phyloP scores from a whole-genome alignment of 1,139 yeast genomes.

The Nadsonia starkeyi-henricii region DNA sequence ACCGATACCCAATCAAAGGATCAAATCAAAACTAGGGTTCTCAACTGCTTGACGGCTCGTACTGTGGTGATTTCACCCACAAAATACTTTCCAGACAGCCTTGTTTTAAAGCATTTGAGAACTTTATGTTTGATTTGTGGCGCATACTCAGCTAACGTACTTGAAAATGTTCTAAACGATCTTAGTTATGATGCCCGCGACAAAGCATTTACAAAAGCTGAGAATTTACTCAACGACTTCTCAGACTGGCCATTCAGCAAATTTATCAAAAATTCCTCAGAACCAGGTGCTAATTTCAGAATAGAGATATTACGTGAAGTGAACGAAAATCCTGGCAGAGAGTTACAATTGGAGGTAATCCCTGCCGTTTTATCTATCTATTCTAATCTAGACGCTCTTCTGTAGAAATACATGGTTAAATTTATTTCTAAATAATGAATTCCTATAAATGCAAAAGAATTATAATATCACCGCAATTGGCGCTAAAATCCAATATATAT shows the following conservation, averaged over 20 bases:
- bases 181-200: slow-evolving; percentile 84
- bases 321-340: slow-evolving; percentile 39
- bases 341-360: slow-evolving; percentile 69
- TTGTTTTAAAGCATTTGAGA: slow-evolving; percentile 61
- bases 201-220: slow-evolving; percentile 85
- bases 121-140: slow-evolving; percentile 76
- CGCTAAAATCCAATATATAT: no score
- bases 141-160: slow-evolving; percentile 88
- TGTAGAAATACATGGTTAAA: slow-evolving; percentile 13
- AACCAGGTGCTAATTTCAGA: slow-evolving; percentile 65
- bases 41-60: slow-evolving; percentile 56
- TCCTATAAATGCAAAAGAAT: no score
- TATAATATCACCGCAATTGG: no score
- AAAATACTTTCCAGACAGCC: slow-evolving; percentile 43
- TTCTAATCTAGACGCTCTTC: slow-evolving; percentile 24
- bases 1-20: slow-evolving; percentile 79
- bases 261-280: slow-evolving; percentile 35
- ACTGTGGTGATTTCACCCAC: slow-evolving; percentile 36
- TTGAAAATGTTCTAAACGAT: slow-evolving; percentile 74
- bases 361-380: slow-evolving; percentile 59
- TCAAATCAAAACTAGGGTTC: slow-evolving; percentile 55
- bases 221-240: slow-evolving; percentile 69
- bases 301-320: slow-evolving; percentile 56
- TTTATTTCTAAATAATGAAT: no score
- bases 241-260: slow-evolving; percentile 76